These are phyloP conservation scores for Artemisia annua DNA, from an alignment of 129 eudicot species.

Conservation along the genomic window DNA sequence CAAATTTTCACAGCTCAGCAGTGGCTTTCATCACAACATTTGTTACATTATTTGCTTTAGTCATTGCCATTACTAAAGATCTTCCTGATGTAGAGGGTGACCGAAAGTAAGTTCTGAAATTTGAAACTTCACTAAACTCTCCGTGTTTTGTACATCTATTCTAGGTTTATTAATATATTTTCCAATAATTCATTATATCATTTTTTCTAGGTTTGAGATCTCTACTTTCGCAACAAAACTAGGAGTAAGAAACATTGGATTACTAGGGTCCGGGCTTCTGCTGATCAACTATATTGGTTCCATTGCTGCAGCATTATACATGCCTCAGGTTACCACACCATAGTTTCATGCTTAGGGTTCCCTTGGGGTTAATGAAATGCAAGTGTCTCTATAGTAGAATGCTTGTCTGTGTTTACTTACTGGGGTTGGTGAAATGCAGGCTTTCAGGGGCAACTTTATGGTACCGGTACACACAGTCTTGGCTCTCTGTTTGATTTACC, in stretches of 20 bases:
- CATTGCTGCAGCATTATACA: conserved; percentile 68
- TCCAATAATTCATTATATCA: not conserved
- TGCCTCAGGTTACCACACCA: conserved; percentile 69
- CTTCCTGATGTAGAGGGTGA: conserved; percentile 99
- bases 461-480: conserved; percentile 74
- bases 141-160: not conserved
- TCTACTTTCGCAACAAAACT: conserved; percentile 97
- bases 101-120: conserved; percentile 71
- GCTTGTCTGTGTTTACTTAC: not conserved
- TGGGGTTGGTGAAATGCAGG: conserved; percentile 50
- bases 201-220: conserved; percentile 68
- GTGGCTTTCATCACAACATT: conserved; percentile 98
- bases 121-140: not conserved
- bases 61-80: conserved; percentile 98
- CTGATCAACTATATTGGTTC: conserved; percentile 85
- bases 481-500: conserved; percentile 70
- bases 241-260: conserved; percentile 90
- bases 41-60: conserved; percentile 94
- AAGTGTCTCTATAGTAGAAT: no score
- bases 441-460: conserved; percentile 84
- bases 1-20: conserved; percentile 58
- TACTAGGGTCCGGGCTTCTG: conserved; percentile 90
- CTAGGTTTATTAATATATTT: not conserved
- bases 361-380: no score
- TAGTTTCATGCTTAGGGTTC: no score